phyloP scores from a whole-genome alignment of 2,329 filamentous ascomycete species.

The Plenodomus lindquistii region DNA sequence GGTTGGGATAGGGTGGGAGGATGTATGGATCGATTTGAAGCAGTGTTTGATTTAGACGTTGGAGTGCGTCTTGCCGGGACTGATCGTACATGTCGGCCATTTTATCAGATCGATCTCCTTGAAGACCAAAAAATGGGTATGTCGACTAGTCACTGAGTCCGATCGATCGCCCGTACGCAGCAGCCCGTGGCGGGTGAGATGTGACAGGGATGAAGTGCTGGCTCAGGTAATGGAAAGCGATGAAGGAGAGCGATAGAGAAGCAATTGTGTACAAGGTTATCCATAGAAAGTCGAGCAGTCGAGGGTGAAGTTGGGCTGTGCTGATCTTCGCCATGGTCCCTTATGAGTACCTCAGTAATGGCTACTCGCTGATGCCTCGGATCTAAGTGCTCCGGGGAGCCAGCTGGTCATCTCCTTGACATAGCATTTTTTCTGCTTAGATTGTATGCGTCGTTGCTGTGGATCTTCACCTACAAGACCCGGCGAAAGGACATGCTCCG shows the following conservation, averaged over 20 bases:
- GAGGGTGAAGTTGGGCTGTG: slow-evolving; percentile 8
- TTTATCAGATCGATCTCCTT: not conserved
- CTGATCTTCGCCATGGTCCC: slow-evolving; percentile 15
- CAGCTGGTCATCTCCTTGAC: slow-evolving; percentile 3
- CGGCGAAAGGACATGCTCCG: slow-evolving; percentile 11
- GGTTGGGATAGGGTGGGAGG: slow-evolving; percentile 44
- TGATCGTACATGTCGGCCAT: slow-evolving; percentile 37
- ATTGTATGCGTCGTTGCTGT: slow-evolving; percentile 8
- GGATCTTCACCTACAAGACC: slow-evolving; percentile 3
- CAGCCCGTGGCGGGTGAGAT: slow-evolving; percentile 1
- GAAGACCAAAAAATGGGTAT: not conserved
- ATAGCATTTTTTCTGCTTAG: slow-evolving; percentile 5
- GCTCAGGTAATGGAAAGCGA: slow-evolving; percentile 16
- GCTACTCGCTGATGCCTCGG: slow-evolving; percentile 39
- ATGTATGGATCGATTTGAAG: slow-evolving; percentile 45
- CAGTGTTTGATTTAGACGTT: slow-evolving; percentile 43
- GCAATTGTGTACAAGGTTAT: slow-evolving; percentile 21
- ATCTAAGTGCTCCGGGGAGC: slow-evolving; percentile 27
- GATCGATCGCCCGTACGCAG: not conserved
- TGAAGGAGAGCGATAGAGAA: slow-evolving; percentile 17
- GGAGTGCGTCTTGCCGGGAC: slow-evolving; percentile 32
- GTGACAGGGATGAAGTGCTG: slow-evolving; percentile 14
- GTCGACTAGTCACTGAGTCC: not conserved
- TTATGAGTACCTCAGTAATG: slow-evolving; percentile 9
- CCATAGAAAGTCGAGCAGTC: slow-evolving; percentile 22